phyloP scores from a whole-genome alignment of 768 basidiomycete species.

The Tylopilus subfusipes region DNA sequence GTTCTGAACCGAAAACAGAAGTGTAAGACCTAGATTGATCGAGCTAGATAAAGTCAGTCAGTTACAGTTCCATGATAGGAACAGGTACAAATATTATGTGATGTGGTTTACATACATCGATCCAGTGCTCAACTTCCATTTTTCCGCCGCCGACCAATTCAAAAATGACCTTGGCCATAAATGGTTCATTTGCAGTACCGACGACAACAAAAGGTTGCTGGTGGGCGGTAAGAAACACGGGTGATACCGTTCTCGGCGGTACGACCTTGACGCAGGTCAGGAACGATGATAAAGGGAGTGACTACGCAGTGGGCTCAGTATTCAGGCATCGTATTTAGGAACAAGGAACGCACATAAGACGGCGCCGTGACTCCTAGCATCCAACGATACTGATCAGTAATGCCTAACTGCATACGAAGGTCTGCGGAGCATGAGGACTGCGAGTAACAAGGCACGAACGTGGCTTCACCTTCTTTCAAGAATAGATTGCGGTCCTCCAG shows the following conservation, averaged over 20 bases:
- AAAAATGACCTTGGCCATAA: conserved; percentile 41
- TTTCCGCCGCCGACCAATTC: conserved; percentile 42
- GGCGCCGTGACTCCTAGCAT: conserved; percentile 42
- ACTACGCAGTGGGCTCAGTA: conserved; percentile 13
- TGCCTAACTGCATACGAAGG: conserved; percentile 25
- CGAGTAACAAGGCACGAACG: neutral
- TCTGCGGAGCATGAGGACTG: conserved; percentile 27
- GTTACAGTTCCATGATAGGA: neutral
- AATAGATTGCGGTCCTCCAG: conserved; percentile 45
- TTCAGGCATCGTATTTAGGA: neutral
- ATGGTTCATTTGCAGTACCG: conserved; percentile 42
- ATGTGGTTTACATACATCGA: conserved; percentile 37
- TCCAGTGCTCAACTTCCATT: conserved; percentile 50
- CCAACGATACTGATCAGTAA: conserved; percentile 45
- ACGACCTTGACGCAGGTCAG: conserved; percentile 38
- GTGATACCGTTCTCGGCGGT: conserved; percentile 34
- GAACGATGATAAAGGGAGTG: conserved; percentile 29
- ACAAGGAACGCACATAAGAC: conserved; percentile 41
- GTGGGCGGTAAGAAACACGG: conserved; percentile 30
- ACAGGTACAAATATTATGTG: neutral
- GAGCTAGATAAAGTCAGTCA: conserved; percentile 32
- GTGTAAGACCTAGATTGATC: conserved; percentile 37
- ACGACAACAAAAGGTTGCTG: conserved; percentile 40
- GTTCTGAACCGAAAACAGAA: conserved; percentile 45
- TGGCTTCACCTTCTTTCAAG: conserved; percentile 37